Evolutionary conservation across 768 basidiomycete genomes (phyloP), one percentile per base, ranked within the genome.

Genomic region (Russula emetica): DNA sequence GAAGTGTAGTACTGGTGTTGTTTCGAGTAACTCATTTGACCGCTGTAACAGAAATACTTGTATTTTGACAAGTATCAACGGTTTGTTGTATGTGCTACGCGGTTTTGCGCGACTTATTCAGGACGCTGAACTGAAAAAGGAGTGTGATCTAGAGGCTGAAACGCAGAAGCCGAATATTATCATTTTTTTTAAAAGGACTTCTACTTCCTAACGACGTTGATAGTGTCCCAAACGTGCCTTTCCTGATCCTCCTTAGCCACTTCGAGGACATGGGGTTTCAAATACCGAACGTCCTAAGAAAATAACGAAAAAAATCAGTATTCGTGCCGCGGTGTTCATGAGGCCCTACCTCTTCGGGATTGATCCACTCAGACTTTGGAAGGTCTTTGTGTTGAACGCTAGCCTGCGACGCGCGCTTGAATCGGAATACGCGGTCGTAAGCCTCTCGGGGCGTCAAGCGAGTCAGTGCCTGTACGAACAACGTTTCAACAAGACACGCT

Each of bases 391-490:
- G 95, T 52, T 91, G 76, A 61, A 93, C 81, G 61, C 87, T 87
- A 60, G 84, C 80, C 60, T 96, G 93, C 36, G 84, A 83, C 28
- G 90, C 88, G n/a, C 85, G 77, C 74, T 93, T 92, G 75, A 95
- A 78, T 66, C 97, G 90, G 83, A 79, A 97, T 61, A 85, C 85
- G 66, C 97, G 92, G 82, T 97, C 95, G 76, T 94, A 98, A 38
- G 79, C 73, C 78, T 98, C 86, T 54, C 83, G 81, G 36, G 83
- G 80, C 52, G 91, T 85, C 72, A 99, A 78, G 71, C 96, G 94
- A 50, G 72, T 74, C 67, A 99, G 75, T 40, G 96, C 96, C 95
- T 98, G 70, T 42, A 22, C 36, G 34, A n/a, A 16, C 60, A 53
- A 40, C 40, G 51, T 49, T 22, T 42, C 9, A 24, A 22, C 40